Evolutionary conservation across 441 rosid genomes (phyloP).

Genomic region (Capsella rubella): DNA sequence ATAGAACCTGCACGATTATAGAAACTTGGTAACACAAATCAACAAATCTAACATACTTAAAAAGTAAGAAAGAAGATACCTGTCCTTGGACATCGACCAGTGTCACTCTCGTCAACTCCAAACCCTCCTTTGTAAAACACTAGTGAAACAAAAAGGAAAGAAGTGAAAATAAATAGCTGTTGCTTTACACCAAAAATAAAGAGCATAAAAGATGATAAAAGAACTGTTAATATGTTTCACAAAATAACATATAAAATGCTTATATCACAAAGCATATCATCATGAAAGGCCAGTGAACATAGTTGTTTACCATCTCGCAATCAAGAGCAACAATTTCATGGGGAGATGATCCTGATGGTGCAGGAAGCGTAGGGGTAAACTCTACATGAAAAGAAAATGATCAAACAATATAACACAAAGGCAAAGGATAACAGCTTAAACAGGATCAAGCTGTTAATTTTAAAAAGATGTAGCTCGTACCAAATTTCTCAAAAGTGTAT

Average conservation of each 20-base stretch:
- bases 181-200: neutral
- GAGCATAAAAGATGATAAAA: neutral
- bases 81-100: slow-evolving; percentile 83
- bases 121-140: slow-evolving; percentile 90
- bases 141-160: slow-evolving; percentile 38
- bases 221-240: neutral
- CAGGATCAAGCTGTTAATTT: slow-evolving; percentile 1
- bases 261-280: slow-evolving; percentile 13
- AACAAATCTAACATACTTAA: neutral
- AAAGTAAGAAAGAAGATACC: slow-evolving; percentile 53
- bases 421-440: slow-evolving; percentile 21
- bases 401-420: slow-evolving; percentile 35
- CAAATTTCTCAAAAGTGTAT: slow-evolving; percentile 66
- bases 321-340: slow-evolving; percentile 85
- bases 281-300: slow-evolving; percentile 12
- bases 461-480: slow-evolving; percentile 43
- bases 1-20: slow-evolving; percentile 63
- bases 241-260: neutral
- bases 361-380: slow-evolving; percentile 72
- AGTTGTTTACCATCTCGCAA: slow-evolving; percentile 84
- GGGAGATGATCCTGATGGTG: slow-evolving; percentile 63
- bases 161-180: neutral
- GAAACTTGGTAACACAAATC: slow-evolving; percentile 11
- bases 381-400: slow-evolving; percentile 49
- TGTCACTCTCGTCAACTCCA: slow-evolving; percentile 91